These are phyloP conservation scores for Sporothrix brunneoviolacea DNA, from an alignment of 2,329 filamentous ascomycete genomes.

Conservation along the genomic window DNA sequence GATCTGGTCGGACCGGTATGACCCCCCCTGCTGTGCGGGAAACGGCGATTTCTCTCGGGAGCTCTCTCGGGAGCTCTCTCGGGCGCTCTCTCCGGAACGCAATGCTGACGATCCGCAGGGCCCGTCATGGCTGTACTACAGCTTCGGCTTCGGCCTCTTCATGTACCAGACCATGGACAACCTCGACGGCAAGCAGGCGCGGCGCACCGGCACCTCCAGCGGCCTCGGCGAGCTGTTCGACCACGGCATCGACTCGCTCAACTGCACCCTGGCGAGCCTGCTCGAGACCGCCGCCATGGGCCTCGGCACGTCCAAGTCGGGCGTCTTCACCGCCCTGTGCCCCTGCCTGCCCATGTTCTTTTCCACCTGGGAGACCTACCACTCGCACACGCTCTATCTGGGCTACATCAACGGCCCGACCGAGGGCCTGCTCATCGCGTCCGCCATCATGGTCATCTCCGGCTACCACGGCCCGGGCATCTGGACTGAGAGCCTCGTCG, in stretches of 20 bases:
- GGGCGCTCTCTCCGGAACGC: too few species aligned
- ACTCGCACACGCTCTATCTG: constrained; percentile 93
- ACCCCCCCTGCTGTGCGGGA: too few species aligned
- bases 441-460: constrained; percentile 75
- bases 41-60: too few species aligned
- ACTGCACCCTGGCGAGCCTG: constrained; percentile 88
- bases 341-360: constrained; percentile 98
- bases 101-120: too few species aligned
- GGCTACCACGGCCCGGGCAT: constrained; percentile 83
- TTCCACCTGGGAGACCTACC: constrained; percentile 98
- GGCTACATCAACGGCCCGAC: constrained; percentile 97
- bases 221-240: constrained; percentile 95
- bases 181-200: constrained; percentile 94
- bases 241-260: constrained; percentile 95
- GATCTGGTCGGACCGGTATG: constrained; percentile 84
- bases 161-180: constrained; percentile 99
- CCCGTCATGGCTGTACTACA: constrained; percentile 89
- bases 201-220: constrained; percentile 89
- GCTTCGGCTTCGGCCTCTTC: constrained; percentile 92
- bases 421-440: constrained; percentile 87
- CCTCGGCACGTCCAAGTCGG: constrained; percentile 73
- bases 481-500: constrained; percentile 70
- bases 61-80: too few species aligned
- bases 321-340: constrained; percentile 84
- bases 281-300: constrained; percentile 92